Evolutionary conservation across 805 yeast genomes (phyloP), one percentile per base, ranked within the genome.

Genomic region (Grigorovia yakushimaensis): DNA sequence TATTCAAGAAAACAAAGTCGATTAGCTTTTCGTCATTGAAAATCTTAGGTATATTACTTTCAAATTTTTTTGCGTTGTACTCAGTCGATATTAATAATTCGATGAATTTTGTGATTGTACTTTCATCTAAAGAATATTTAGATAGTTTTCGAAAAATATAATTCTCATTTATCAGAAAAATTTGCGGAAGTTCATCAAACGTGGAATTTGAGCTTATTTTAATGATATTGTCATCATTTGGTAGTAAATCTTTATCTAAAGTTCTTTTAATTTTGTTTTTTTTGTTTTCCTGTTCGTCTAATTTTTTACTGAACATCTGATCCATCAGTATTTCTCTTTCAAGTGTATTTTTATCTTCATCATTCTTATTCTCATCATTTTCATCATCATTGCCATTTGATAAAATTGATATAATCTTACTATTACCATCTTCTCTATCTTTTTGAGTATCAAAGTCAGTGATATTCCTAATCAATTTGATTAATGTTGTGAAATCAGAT

Each of bases 131-230:
- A 39, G 59, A 58, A 4, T 56, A 54, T 1, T 63, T 45, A 0
- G 77, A 60, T 1, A 85, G 52, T 44, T 72, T 70, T 48, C 78
- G 68, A 44, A 77, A 77, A 2, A 85, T 62, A 75, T 79, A 85
- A 48, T 67, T 73, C 6, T 73, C 65, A 45, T 72, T 76, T 19
- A 78, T 67, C 3, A 69, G 69, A 5, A 63, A 56, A 2, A 76
- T 65, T 10, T 66, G 54, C 7, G 51, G 36, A 18, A 43, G 18
- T 39, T 15, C 17, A 9, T n/a, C 41, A 2, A 23, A 13, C 7
- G 20, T 30, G 15, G 17, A 19, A 17, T 45, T 27, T 11, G 21
- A 15, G 11, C 27, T 27, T 17, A 49, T 20, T 20, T 37, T 39
- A 15, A 57, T 18, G 8, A 52, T 39, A 40, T 53, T 47, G 11